Evolutionary conservation across 108 stramenopile species (phyloP).

Genomic region (Pelagomonas calceolata): DNA sequence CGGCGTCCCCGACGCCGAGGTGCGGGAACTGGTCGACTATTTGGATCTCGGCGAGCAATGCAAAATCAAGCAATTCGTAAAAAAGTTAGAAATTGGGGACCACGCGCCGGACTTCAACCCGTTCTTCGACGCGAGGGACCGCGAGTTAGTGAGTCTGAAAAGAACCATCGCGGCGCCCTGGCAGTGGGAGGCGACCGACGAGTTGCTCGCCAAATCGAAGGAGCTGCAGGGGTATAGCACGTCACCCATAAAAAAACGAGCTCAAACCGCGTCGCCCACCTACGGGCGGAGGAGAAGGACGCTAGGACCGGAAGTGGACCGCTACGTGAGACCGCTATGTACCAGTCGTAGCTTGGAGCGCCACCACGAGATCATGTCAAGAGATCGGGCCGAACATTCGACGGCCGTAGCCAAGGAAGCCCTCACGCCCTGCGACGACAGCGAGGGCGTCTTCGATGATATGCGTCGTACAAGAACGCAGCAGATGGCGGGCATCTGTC

Average conservation of each 20-base stretch:
- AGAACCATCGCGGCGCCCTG: background rate
- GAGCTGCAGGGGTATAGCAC: background rate
- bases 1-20: background rate
- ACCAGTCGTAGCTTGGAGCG: too few relatives aligned
- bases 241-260: too few relatives aligned
- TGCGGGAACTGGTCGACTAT: background rate
- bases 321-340: too few relatives aligned
- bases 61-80: constrained; percentile 12
- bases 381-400: background rate
- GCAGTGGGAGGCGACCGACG: constrained; percentile 17
- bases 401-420: background rate
- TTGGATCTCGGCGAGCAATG: constrained; percentile 9
- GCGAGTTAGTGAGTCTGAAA: constrained; percentile 3
- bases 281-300: too few relatives aligned
- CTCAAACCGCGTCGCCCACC: too few relatives aligned
- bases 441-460: constrained; percentile 7
- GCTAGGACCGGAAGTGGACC: too few relatives aligned
- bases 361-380: too few relatives aligned
- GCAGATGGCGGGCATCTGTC: constrained; percentile 9
- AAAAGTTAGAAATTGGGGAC: constrained; percentile 5
- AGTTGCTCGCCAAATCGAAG: constrained; percentile 2
- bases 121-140: constrained; percentile 11
- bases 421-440: background rate
- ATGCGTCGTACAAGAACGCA: background rate
- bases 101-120: constrained; percentile 19